Conservation (phyloP, 805 yeast species). For the Saturnispora dispora region DNA sequence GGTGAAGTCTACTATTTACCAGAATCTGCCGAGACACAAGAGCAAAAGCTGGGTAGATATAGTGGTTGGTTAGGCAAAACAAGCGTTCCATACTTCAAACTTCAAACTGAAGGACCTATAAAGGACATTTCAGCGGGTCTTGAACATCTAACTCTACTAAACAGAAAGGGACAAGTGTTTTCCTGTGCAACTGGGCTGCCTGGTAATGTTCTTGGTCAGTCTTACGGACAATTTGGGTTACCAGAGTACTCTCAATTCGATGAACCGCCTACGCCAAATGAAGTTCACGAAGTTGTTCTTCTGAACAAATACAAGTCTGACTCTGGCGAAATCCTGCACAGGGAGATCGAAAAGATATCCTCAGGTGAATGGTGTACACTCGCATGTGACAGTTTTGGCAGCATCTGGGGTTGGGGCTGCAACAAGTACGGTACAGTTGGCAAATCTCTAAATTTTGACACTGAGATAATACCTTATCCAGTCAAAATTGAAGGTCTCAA, state of each 20-base stretch:
- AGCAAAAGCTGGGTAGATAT: constrained; percentile 7
- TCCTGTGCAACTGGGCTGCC: constrained; percentile 49
- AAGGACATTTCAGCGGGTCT: constrained; percentile 48
- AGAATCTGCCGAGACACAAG: constrained; percentile 20
- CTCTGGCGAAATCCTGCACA: constrained; percentile 21
- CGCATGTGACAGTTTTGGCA: constrained; percentile 58
- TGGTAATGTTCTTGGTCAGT: constrained; percentile 31
- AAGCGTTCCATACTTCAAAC: constrained; percentile 13
- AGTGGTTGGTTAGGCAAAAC: constrained; percentile 14
- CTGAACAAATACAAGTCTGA: constrained; percentile 38
- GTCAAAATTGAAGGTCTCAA: constrained; percentile 35
- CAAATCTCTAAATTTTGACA: constrained; percentile 50
- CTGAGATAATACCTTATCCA: constrained; percentile 68
- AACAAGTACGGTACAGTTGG: constrained; percentile 85
- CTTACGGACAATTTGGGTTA: constrained; percentile 76
- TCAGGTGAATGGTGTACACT: constrained; percentile 69
- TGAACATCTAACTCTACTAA: constrained; percentile 57
- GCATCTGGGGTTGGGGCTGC: constrained; percentile 78
- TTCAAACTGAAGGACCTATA: constrained; percentile 16
- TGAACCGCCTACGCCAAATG: constrained; percentile 39
- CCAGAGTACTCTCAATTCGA: constrained; percentile 64
- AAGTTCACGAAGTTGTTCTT: constrained; percentile 46
- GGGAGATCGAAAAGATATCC: constrained; percentile 52
- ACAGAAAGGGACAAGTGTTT: constrained; percentile 52
- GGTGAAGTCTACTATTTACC: constrained; percentile 39